Evolutionary conservation across 1,284 basidiomycete species (phyloP).

Genomic region (Ganoderma sp.): DNA sequence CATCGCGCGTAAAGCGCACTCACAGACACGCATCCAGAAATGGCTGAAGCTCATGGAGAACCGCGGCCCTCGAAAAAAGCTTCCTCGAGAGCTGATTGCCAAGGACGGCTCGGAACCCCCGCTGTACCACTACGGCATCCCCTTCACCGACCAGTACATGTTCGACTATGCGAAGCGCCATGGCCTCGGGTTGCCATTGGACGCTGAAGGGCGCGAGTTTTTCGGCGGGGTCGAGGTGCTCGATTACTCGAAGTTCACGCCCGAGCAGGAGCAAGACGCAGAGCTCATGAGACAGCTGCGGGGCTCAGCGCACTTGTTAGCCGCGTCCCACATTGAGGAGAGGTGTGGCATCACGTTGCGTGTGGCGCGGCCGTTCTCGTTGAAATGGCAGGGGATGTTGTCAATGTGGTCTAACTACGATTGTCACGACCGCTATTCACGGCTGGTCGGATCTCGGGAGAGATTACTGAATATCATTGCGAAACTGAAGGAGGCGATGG

Average conservation of each 20-base stretch:
- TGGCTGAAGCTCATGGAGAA: neutral
- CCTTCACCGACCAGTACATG: neutral
- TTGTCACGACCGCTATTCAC: neutral
- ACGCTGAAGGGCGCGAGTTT: neutral
- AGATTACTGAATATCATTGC: neutral
- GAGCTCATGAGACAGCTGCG: neutral
- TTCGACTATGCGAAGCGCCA: neutral
- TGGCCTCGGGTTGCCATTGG: neutral
- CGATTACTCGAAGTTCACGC: neutral
- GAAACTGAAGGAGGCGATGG: constrained; percentile 1
- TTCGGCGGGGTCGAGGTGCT: neutral
- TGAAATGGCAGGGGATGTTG: neutral
- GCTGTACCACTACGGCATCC: neutral
- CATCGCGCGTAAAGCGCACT: neutral
- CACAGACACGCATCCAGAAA: neutral
- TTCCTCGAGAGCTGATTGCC: neutral
- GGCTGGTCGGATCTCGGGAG: neutral
- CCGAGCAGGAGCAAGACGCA: neutral
- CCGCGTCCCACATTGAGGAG: neutral
- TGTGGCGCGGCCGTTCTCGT: neutral
- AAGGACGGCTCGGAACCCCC: neutral
- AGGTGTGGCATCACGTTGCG: neutral
- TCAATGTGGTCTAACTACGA: neutral
- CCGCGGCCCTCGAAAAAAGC: neutral
- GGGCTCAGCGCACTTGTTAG: neutral